Base-by-base conservation (phyloP, 805 yeast species). In the Millerozyma acaciae region DNA sequence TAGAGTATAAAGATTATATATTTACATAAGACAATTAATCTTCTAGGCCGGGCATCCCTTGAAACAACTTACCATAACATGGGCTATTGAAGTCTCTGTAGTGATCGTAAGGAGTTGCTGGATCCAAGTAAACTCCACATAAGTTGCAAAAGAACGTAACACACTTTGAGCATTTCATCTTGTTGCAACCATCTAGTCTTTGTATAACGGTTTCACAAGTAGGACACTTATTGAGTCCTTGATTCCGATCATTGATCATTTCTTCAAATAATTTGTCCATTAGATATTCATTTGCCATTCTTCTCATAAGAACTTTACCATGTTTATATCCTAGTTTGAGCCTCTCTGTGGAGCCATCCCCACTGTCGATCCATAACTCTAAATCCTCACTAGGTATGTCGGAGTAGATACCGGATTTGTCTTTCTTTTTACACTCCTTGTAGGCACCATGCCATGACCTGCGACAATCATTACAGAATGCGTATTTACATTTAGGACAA, bases 161-260 rank as follows among this genome's bases (percentile, higher is more conserved):
- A 40, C 85, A 79, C 5, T 65, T 54, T 0, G 62, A 42, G 45
- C 86, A 78, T 23, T 60, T 63, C 80, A 79, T 76, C 45, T 75
- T 76, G 45, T 78, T 78, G 50, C 84, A 79, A 4, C 84, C 86
- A 42, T 77, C 83, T 16, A 68, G 57, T 37, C 75, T 66, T 38
- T 76, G 75, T 5, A 76, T 68, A 5, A 68, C 68, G 2, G 68
- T 45, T 10, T 53, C 50, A 45, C 84, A 79, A 4, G 53, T 50
- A 0, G 85, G 84, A 41, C 84, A 79, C 33, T 62, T 51, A 14
- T 61, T 64, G 33, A 73, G 53, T 19, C 66, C 68, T 2, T 65
- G 59, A 2, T 60, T 60, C n/a, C 62, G 66, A 7, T 65, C 62
- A 8, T 42, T 45, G 8, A 78, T 49, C 32, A 75, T 55, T 21